Evolutionary conservation across 495 filamentous ascomycete species (phyloP).

Genomic region (Penicillium dipodomyicola): DNA sequence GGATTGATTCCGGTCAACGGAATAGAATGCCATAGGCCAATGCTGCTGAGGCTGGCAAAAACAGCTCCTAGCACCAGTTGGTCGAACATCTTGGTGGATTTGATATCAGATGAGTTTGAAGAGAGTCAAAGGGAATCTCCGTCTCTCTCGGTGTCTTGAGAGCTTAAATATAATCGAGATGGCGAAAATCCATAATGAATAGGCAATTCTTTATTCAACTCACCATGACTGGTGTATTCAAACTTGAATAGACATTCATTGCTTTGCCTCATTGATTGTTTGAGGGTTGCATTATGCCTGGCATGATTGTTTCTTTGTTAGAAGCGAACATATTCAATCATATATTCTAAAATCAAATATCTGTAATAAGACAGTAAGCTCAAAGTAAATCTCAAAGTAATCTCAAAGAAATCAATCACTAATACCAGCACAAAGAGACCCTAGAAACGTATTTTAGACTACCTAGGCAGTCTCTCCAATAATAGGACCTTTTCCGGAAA

Average conservation of each 20-base stretch:
- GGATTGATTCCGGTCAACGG: constrained; percentile 1
- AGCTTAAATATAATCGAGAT: neutral
- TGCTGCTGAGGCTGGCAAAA: neutral
- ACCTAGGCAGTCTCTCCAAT: neutral
- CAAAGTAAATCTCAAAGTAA: neutral
- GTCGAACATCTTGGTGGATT: neutral
- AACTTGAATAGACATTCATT: constrained; percentile 2
- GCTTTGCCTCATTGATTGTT: neutral
- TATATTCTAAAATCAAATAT: neutral
- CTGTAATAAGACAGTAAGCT: neutral
- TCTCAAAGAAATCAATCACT: neutral
- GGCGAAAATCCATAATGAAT: neutral
- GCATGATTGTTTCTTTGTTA: neutral
- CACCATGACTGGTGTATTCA: neutral
- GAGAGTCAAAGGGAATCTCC: neutral
- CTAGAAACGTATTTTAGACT: neutral
- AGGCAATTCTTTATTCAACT: neutral
- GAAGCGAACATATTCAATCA: too few relatives aligned
- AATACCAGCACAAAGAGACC: neutral
- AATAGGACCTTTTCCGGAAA: neutral
- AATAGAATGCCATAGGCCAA: constrained; percentile 1
- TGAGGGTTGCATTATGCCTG: neutral
- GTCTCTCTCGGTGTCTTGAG: constrained; percentile 1
- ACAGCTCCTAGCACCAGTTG: neutral
- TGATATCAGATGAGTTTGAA: neutral